Evolutionary conservation across 1,284 basidiomycete species (phyloP).

Genomic region (Lentinus polychrous): DNA sequence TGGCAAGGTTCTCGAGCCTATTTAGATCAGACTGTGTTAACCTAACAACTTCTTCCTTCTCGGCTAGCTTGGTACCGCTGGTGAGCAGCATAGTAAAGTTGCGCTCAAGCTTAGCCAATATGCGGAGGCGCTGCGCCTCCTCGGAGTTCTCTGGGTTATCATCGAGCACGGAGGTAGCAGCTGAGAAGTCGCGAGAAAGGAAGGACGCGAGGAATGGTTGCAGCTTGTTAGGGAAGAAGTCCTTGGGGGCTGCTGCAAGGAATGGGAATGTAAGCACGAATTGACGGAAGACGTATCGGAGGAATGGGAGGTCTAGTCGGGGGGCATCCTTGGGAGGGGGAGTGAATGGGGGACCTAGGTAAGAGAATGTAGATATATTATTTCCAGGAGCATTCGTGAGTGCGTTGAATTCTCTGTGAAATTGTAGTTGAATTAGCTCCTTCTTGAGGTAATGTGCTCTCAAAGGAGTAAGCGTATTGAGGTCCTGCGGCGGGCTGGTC

Average conservation of each 20-base stretch:
- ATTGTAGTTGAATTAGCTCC: constrained; percentile 65
- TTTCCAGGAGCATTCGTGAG: constrained; percentile 52
- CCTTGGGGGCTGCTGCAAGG: constrained; percentile 75
- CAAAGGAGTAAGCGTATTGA: constrained; percentile 23
- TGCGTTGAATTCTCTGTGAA: constrained; percentile 67
- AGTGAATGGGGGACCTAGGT: constrained; percentile 82
- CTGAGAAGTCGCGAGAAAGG: constrained; percentile 70
- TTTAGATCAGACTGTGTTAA: constrained; percentile 78
- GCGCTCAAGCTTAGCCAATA: constrained; percentile 74
- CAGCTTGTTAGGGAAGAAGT: constrained; percentile 89
- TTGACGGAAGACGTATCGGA: constrained; percentile 84
- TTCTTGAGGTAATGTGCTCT: constrained; percentile 31
- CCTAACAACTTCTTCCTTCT: constrained; percentile 82
- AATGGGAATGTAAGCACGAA: constrained; percentile 93
- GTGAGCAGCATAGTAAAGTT: constrained; percentile 78
- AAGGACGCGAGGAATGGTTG: constrained; percentile 87
- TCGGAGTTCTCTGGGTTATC: constrained; percentile 48
- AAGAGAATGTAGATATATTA: constrained; percentile 71
- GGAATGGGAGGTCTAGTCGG: constrained; percentile 72
- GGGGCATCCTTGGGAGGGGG: constrained; percentile 60
- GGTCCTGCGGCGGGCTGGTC: background rate
- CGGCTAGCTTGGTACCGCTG: constrained; percentile 74
- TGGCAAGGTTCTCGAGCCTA: constrained; percentile 62
- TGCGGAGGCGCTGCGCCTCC: constrained; percentile 33
- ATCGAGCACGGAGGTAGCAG: constrained; percentile 51